Evolutionary conservation across 2,329 filamentous ascomycete species (phyloP).

Genomic region (Cladosporium sp.): DNA sequence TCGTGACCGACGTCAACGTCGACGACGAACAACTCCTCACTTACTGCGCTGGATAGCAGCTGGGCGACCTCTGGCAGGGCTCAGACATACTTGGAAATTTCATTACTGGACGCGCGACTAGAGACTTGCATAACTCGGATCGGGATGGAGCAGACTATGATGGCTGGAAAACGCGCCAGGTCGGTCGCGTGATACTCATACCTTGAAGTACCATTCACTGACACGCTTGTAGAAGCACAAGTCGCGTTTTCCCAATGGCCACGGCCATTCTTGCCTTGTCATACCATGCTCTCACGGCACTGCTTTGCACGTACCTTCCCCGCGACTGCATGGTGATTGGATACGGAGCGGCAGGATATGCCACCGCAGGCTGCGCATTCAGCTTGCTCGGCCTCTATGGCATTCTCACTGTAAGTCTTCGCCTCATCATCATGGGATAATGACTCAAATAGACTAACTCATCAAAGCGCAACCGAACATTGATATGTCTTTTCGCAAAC

Average conservation of each 20-base stretch:
- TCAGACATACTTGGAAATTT: background rate
- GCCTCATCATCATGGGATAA: background rate
- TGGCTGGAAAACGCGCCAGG: conserved; percentile 8
- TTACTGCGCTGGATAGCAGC: background rate
- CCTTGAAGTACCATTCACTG: background rate
- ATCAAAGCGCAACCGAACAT: conserved; percentile 2
- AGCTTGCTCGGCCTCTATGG: conserved; percentile 8
- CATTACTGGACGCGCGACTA: background rate
- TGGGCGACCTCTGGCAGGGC: conserved; percentile 11
- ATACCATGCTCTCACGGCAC: conserved; percentile 8
- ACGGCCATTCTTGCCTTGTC: background rate
- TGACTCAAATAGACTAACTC: background rate
- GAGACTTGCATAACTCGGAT: background rate
- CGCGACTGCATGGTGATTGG: conserved; percentile 2
- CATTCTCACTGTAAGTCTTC: conserved; percentile 1
- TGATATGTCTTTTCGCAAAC: conserved; percentile 7
- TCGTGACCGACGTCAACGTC: background rate
- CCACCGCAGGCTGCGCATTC: conserved; percentile 1
- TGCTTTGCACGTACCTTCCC: conserved; percentile 6
- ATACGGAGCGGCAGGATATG: conserved; percentile 7
- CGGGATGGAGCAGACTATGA: background rate
- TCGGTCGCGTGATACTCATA: background rate
- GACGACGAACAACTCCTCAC: background rate
- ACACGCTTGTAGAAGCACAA: background rate
- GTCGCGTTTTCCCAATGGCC: background rate